Conservation (phyloP, 2,329 filamentous ascomycete genomes). For the Colletotrichum filicis region DNA sequence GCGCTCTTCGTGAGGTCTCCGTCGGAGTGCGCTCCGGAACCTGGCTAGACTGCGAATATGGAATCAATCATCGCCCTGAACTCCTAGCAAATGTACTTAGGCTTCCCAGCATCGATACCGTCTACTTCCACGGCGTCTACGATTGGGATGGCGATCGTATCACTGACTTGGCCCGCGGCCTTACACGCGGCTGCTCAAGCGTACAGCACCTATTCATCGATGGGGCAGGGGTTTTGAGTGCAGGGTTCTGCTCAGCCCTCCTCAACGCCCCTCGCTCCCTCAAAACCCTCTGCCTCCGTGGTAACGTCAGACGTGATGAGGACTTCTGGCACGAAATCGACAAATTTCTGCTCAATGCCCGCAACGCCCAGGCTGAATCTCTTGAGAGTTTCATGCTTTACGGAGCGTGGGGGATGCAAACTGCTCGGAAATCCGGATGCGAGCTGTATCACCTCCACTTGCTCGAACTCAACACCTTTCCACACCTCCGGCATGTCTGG, state of each 20-base stretch:
- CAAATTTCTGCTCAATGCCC: neutral
- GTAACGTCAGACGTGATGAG: neutral
- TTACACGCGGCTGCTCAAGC: neutral
- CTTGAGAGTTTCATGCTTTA: slow-evolving; percentile 16
- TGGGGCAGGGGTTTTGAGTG: neutral
- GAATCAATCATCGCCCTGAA: neutral
- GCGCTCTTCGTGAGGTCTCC: neutral
- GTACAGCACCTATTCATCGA: slow-evolving; percentile 5
- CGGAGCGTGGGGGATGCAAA: neutral
- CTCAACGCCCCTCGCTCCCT: slow-evolving; percentile 8
- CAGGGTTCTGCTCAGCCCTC: neutral
- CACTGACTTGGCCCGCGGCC: neutral
- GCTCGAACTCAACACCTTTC: neutral
- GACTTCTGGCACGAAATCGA: neutral
- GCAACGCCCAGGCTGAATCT: neutral
- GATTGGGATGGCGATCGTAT: neutral
- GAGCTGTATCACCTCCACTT: neutral
- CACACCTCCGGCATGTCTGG: neutral
- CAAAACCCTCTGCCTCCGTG: neutral
- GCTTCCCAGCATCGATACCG: neutral
- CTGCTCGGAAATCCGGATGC: neutral
- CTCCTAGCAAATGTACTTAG: neutral
- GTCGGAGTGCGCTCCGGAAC: neutral
- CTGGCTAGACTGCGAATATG: neutral
- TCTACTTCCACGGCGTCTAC: slow-evolving; percentile 4